Evolutionary conservation across 768 basidiomycete species (phyloP), one percentile per base, ranked within the genome.

Genomic region (Podaxis sp.): DNA sequence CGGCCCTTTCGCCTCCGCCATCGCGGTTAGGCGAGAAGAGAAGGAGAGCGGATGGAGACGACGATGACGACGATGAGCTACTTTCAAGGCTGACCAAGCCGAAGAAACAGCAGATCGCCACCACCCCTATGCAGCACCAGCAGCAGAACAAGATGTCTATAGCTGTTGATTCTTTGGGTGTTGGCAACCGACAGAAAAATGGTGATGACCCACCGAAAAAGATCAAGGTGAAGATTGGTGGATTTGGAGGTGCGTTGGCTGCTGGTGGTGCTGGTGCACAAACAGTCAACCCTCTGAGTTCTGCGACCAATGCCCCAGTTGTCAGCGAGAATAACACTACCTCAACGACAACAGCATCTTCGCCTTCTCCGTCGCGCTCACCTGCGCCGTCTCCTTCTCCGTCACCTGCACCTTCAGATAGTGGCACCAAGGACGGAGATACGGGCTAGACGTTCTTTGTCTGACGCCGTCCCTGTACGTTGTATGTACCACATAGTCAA

Each of bases 201-300:
- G 77, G 80, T 37, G 85, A 86, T 66, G 84, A 84, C 61, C 80
- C 81, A 64, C 84, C 83, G 44, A 90, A 87, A 75, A 91, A 90
- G 72, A 83, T 93, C 70, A 91, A 90, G 75, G 78, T 93, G 64
- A 89, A 85, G 74, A 80, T 92, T 63, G 85, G 87, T 20, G 71
- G 78, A 15, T 75, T 78, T n/a, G 78, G 77, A 20, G 68, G 80
- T 54, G 75, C 76, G 8, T 74, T 78, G 57, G 75, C 73, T n/a
- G 40, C 38, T 41, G 59, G 44, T 40, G 24, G 48, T 17, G 4
- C 11, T 30, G 51, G 22, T 36, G 2, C 41, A 37, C 53, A 46
- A 15, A 46, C 50, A 20, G 15, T 48, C n/a, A 51, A 46, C 33
- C 20, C 52, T 24, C 53, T 33, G 15, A 30, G 50, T 44, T 28